Base-by-base conservation (phyloP, 345 rosid species). In the Salix arbutifolia region DNA sequence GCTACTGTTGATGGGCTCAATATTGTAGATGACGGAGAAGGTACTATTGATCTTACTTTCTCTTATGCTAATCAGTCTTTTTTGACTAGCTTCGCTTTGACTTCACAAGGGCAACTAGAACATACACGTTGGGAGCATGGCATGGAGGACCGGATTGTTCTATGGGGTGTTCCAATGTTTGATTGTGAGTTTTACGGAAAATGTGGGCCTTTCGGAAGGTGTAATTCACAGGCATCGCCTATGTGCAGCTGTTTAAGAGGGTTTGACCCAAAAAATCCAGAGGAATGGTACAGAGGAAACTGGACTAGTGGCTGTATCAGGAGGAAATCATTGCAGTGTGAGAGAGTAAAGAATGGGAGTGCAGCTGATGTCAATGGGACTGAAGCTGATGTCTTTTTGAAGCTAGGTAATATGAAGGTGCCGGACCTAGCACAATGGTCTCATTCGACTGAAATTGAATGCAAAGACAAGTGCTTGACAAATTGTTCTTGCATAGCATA, bases 191-290 rank as follows among this genome's bases (percentile, higher is more conserved):
- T 83, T 23, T 91, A 87, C 74, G 86, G 82, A 6, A 76, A 19
- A 52, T 89, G 97, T 74, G 94, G 93, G 48, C 60, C 62, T 38
- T 88, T 72, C 61, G 94, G 87, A 2, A 79, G 17, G 18, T 90
- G 94, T 42, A 19, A 77, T 16, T 0, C 73, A 1, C 10, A 38
- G 26, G 73, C 53, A 7, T 58, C 77, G n/a, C 84, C 85, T 8
- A 84, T 82, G 52, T 91, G 97, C 73, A 84, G 80, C 52, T 91
- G 94, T 60, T 42, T 88, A 38, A 79, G 42, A 80, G 90, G 97
- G 38, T 90, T 85, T 79, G 76, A 65, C 19, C 92, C 97, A 0
- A 86, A 69, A 26, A 81, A 76, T 21, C 4, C 2, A 19, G 78
- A 74, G 33, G 89, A 85, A 69, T 90, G 92, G 92, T 64, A 6